Base-by-base conservation (phyloP, 2,329 filamentous ascomycete genomes). In the Lachnellula hyalina region DNA sequence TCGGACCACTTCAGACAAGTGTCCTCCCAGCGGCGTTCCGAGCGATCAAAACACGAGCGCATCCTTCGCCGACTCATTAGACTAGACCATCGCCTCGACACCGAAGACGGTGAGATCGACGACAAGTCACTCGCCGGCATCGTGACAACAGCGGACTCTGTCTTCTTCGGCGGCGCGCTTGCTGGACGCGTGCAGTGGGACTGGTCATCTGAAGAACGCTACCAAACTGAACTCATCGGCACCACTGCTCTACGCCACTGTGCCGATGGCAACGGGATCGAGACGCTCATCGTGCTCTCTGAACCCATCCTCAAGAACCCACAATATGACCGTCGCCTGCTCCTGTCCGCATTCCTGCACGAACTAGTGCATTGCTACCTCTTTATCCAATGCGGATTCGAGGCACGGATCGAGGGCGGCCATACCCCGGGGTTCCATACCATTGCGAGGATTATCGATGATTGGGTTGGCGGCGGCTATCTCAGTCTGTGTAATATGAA, bases 311-410 rank as follows among this genome's bases (percentile, higher is more conserved):
- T 86, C n/a, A 73, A 72, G 40, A 14, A 74, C 72, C 47, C 57
- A 1, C 47, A 48, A 48, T 86, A 83, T 67, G 83, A 82, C 65
- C 72, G 83, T 5, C 74, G 81, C 6, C 73, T 86, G 15, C 74
- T 86, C 52, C 83, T 86, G 48, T 82, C 80, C 6, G 84, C 83
- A 0, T 85, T 87, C 59, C 64, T 87, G 47, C 84, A 86, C 64
- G 84, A 87, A 69, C 77, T 86, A 61, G 83, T 86, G 47, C 83
- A 86, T 69, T 83, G 82, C 68, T 86, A 84, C 64, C 72, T 86
- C 15, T 86, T 86, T 60, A 77, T 86, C 54, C 74, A 72, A 50
- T 84, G 82, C 61, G 83, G 83, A 4, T 79, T 83, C 65, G 74
- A 76, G 44, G 82, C 82, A 0, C 72, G 77, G 36, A 70, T 74